Conservation (phyloP, 2,329 filamentous ascomycete genomes). For the Stylonectria norvegica region DNA sequence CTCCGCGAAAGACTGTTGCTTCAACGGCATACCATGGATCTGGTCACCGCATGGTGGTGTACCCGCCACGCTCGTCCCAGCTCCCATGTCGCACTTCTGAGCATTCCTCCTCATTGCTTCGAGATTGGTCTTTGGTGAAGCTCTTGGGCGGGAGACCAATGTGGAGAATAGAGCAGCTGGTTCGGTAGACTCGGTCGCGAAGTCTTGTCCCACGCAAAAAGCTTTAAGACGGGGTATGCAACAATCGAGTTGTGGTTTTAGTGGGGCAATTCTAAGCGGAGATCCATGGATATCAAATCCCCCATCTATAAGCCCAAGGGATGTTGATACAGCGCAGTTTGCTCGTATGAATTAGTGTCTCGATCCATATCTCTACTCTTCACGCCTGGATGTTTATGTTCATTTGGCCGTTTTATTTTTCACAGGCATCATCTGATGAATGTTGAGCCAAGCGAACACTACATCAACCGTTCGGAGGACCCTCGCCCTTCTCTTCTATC, state of each 20-base stretch:
- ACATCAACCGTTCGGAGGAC: constrained; percentile 29
- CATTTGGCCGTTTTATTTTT: constrained; percentile 15
- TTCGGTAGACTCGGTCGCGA: background rate
- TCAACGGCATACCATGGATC: constrained; percentile 20
- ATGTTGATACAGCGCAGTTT: too few relatives aligned
- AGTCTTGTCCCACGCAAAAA: constrained; percentile 1
- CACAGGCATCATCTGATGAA: constrained; percentile 6
- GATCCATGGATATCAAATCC: constrained; percentile 20
- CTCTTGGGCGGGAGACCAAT: background rate
- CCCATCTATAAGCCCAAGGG: too few relatives aligned
- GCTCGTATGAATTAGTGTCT: too few relatives aligned
- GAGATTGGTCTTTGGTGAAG: constrained; percentile 7
- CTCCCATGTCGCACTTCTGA: constrained; percentile 33
- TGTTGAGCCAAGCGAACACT: too few relatives aligned
- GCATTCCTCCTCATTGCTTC: constrained; percentile 37
- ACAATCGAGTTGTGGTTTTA: constrained; percentile 6
- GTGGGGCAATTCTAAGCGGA: constrained; percentile 5
- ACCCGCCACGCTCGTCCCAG: constrained; percentile 28
- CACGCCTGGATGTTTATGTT: constrained; percentile 12
- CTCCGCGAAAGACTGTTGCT: too few relatives aligned
- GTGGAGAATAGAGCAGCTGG: background rate
- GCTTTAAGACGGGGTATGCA: constrained; percentile 8
- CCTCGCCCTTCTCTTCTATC: constrained; percentile 38
- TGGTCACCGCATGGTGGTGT: constrained; percentile 19
- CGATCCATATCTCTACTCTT: constrained; percentile 3